Conservation (phyloP, 495 filamentous ascomycete genomes). For the Neohortaea acidophila region DNA sequence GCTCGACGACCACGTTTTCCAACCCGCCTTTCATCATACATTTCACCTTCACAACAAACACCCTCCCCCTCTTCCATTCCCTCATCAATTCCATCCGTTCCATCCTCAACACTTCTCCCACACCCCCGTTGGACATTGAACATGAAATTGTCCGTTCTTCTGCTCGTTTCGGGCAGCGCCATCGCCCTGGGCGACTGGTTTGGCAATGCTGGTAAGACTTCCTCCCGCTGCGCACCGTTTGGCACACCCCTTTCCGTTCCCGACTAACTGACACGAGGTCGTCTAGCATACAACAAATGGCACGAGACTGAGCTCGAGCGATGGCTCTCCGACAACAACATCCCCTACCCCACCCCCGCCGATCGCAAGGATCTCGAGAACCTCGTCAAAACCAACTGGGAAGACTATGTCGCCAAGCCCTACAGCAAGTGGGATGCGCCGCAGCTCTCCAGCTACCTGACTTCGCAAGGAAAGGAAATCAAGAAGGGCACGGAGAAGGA, state of each 20-base stretch:
- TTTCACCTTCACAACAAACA: too few relatives aligned
- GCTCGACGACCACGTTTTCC: too few relatives aligned
- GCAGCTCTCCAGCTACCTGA: conserved; percentile 49
- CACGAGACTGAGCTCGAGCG: conserved; percentile 94
- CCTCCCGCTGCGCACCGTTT: conserved; percentile 1
- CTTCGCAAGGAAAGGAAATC: conserved; percentile 49
- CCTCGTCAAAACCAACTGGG: conserved; percentile 76
- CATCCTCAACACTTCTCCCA: too few relatives aligned
- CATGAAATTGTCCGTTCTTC: conserved; percentile 4
- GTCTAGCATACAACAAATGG: conserved; percentile 91
- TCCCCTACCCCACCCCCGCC: conserved; percentile 47
- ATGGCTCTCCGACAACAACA: conserved; percentile 87
- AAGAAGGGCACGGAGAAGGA: conserved; percentile 46
- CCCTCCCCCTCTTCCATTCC: too few relatives aligned
- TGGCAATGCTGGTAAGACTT: conserved; percentile 52
- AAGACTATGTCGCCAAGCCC: conserved; percentile 39
- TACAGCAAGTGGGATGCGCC: conserved; percentile 58
- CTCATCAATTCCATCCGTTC: too few relatives aligned
- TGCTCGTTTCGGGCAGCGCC: too few relatives aligned
- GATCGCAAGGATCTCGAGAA: conserved; percentile 39
- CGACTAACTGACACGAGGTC: conserved; percentile 12
- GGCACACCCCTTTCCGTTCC: neutral
- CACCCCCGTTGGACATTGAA: too few relatives aligned
- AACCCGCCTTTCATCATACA: too few relatives aligned
- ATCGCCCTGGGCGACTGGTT: conserved; percentile 64